Evolutionary conservation across 2,329 filamentous ascomycete species (phyloP).

Genomic region (Trichoderma gracile): DNA sequence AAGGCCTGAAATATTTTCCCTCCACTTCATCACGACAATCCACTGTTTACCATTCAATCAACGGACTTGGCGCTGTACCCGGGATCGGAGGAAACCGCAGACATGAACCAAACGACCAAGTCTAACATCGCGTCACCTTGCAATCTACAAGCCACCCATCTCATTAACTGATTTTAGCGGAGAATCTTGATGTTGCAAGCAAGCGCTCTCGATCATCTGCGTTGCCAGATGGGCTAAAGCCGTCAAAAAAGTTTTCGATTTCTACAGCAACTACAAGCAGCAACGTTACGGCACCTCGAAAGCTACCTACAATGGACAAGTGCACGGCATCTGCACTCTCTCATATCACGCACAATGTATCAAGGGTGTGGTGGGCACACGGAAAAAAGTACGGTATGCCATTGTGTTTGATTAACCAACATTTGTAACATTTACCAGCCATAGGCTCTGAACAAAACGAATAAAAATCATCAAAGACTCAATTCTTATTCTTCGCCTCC

Average conservation of each 20-base stretch:
- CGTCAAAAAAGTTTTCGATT: conserved; percentile 1
- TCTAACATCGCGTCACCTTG: neutral
- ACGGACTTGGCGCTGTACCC: neutral
- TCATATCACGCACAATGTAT: neutral
- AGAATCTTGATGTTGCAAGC: conserved; percentile 20
- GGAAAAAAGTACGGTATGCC: conserved; percentile 5
- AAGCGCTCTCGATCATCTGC: conserved; percentile 20
- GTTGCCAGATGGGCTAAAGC: conserved; percentile 2
- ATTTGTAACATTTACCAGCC: conserved; percentile 11
- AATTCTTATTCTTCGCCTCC: neutral
- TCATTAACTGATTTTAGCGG: neutral
- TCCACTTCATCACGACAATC: neutral
- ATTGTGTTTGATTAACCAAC: conserved; percentile 6
- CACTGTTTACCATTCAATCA: neutral
- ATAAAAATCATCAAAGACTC: conserved; percentile 17
- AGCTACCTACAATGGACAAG: neutral
- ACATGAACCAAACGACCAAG: neutral
- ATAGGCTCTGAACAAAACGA: conserved; percentile 3
- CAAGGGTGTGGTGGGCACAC: conserved; percentile 4
- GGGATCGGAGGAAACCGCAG: neutral
- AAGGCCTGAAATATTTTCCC: neutral
- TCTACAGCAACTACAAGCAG: neutral
- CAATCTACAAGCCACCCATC: neutral
- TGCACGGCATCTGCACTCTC: neutral
- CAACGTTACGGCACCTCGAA: conserved; percentile 4